phyloP scores from a whole-genome alignment of 331 rosid species.

The Malus hybrid region DNA sequence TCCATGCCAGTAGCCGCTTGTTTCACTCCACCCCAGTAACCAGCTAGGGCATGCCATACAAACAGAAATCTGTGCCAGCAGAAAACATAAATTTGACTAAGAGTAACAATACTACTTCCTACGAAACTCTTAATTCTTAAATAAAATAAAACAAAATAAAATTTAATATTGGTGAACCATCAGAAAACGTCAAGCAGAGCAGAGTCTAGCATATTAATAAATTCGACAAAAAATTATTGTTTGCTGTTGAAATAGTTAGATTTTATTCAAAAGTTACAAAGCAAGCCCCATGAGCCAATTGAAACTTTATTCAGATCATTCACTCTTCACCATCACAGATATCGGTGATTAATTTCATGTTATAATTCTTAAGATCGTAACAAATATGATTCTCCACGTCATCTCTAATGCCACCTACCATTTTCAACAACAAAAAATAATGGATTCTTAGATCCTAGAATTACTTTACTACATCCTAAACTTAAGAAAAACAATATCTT shows the following conservation, averaged over 20 bases:
- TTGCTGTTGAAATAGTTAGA: neutral
- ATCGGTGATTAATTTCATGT: neutral
- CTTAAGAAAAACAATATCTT: neutral
- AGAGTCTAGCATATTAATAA: neutral
- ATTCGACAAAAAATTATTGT: neutral
- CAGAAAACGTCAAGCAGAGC: neutral
- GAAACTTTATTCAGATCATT: neutral
- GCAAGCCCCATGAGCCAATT: neutral
- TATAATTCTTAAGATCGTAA: neutral
- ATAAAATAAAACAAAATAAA: neutral
- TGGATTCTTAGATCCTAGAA: neutral
- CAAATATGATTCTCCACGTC: neutral
- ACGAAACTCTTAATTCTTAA: neutral
- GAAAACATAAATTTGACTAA: neutral
- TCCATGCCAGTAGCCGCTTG: conserved; percentile 91
- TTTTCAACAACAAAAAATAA: neutral
- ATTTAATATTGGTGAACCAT: neutral
- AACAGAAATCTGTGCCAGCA: conserved; percentile 53
- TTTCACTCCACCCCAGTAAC: conserved; percentile 99
- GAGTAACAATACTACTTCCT: neutral
- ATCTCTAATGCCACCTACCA: neutral
- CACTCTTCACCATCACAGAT: neutral
- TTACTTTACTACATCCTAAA: neutral
- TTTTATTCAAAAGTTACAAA: neutral
- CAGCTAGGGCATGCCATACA: conserved; percentile 98